Base-by-base conservation (phyloP, 345 rosid species). In the Eucalyptus erythrocorys region DNA sequence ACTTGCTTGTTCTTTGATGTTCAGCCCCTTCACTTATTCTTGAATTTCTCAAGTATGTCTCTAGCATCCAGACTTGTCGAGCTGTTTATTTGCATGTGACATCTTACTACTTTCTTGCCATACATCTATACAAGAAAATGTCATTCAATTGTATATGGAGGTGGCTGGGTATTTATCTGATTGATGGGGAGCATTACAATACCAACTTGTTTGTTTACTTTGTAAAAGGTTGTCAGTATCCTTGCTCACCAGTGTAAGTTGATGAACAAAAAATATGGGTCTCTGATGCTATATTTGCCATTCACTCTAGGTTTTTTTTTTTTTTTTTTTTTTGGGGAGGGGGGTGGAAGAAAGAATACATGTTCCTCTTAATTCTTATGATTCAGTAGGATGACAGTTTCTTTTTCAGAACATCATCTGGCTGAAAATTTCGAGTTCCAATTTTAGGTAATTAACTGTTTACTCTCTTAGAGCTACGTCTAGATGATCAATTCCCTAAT, bases 21-120 rank as follows among this genome's bases (percentile, higher is more conserved):
- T 79, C 96, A 96, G 98, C 99, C 88, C 81, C 93, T 89, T 91
- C 95, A 8, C 98, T 97, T 90, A 93, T 97, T 88, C 91, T 90
- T 16, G 95, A 94, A 92, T 96, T 96, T 88, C 91, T 95, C 81
- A 95, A 95, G 91, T 95, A 96, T 89, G 95, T 98, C 87, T 92
- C 94, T n/a, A 94, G 90, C 87, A 92, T 95, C 85, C 93, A 94
- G 53, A 91, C 92, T 55, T 96, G 99, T 85, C 94, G 94, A 90
- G 98, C 98, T 88, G 95, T 95, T 87, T 97, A 96, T 92, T 93
- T 97, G 94, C 99, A 96, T 86, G 98, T 96, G 86, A 96, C 96
- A 90, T 95, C 99, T 85, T 97, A 97, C 92, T 96, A 96, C 92
- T 93, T 91, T 89, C 94, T 97, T 11, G 99, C 99, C 87, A 96